Percentiles rank a stretch among this genome's conserved stretches.
These are phyloP conservation scores for Acanthamoeba healyi DNA, from an alignment of 208 protist species.

Conservation along the genomic window DNA sequence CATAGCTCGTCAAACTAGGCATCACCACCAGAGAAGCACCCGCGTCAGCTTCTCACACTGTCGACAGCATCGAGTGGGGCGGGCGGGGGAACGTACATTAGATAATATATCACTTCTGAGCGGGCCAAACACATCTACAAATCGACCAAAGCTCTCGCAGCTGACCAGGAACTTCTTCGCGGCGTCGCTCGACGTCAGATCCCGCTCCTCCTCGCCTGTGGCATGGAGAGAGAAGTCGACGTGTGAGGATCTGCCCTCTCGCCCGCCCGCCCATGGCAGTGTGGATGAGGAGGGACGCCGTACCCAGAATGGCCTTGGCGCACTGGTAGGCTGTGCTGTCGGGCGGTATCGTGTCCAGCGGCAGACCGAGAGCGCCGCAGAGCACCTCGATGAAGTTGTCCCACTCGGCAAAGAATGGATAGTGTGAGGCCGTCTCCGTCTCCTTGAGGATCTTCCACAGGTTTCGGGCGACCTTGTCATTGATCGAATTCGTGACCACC, in stretches of 20 bases:
- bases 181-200: constrained; percentile 46
- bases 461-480: constrained; percentile 32
- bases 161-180: constrained; percentile 48
- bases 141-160: constrained; percentile 44
- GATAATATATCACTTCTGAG: constrained; percentile 18
- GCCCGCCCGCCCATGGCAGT: too few relatives aligned
- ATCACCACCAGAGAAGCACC: neutral
- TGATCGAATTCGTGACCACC: constrained; percentile 24
- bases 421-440: neutral
- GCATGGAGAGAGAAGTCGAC: too few relatives aligned
- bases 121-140: constrained; percentile 52
- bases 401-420: constrained; percentile 50
- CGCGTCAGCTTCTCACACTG: too few relatives aligned
- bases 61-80: too few relatives aligned
- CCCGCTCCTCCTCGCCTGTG: constrained; percentile 27
- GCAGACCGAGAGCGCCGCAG: constrained; percentile 30
- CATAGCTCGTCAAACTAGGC: constrained; percentile 66
- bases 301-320: constrained; percentile 57
- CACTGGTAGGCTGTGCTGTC: constrained; percentile 36
- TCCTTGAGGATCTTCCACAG: constrained; percentile 67
- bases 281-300: neutral
- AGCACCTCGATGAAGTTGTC: constrained; percentile 65
- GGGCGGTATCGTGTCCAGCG: neutral
- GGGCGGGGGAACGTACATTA: neutral
- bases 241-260: too few relatives aligned